Percentiles rank a stretch among this genome's conserved stretches.
These are phyloP conservation scores for Malus orientalis DNA, from an alignment of 306 rosid species.

Conservation along the genomic window DNA sequence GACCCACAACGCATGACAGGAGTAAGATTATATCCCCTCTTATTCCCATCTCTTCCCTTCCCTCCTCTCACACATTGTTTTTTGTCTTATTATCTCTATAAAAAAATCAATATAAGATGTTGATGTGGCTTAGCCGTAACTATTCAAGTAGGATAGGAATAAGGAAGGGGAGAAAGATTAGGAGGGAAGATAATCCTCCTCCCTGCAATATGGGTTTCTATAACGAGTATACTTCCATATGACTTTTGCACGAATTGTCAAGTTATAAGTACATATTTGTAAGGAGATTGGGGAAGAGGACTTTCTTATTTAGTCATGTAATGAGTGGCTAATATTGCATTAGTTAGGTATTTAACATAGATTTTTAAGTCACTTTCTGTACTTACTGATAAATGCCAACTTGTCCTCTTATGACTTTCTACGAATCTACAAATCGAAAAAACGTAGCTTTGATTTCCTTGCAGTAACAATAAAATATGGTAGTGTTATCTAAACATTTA, in stretches of 20 bases:
- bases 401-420: background rate
- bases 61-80: too few species aligned
- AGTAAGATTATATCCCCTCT: too few species aligned
- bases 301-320: slow-evolving; percentile 8
- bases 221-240: slow-evolving; percentile 26
- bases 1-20: background rate
- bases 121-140: too few species aligned
- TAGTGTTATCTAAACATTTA: too few species aligned
- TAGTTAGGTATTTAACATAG: slow-evolving; percentile 31
- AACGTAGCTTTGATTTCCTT: background rate
- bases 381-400: background rate
- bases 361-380: background rate
- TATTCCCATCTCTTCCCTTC: too few species aligned
- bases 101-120: too few species aligned
- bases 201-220: slow-evolving; percentile 25
- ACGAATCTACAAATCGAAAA: background rate
- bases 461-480: too few species aligned
- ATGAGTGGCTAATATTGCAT: slow-evolving; percentile 14
- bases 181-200: too few species aligned
- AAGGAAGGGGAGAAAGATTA: too few species aligned
- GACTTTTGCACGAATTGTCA: slow-evolving; percentile 31
- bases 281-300: slow-evolving; percentile 20
- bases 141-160: rapidly evolving
- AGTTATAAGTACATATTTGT: slow-evolving; percentile 2
- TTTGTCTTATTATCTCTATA: too few species aligned